Percentiles rank a stretch among this genome's conserved stretches.
Conservation (phyloP, 805 yeast species). For the Candida broadrunensis region DNA sequence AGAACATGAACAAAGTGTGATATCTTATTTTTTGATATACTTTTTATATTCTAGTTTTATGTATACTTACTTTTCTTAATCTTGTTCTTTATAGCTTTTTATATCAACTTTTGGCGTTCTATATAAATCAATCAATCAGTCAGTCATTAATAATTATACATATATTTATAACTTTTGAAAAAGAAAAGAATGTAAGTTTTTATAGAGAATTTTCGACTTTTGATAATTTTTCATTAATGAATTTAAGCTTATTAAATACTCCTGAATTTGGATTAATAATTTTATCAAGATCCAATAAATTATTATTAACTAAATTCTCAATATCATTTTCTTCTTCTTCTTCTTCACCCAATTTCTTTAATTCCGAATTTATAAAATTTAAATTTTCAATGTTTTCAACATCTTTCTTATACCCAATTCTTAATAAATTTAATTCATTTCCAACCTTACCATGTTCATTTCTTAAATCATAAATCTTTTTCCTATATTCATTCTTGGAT, state of each 20-base stretch:
- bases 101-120: not conserved
- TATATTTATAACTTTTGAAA: too few species aligned
- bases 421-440: slow-evolving; percentile 23
- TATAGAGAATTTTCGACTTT: slow-evolving; percentile 11
- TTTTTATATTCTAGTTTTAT: too few species aligned
- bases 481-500: slow-evolving; percentile 28
- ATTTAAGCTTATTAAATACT: slow-evolving; percentile 14
- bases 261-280: slow-evolving; percentile 25
- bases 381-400: slow-evolving; percentile 14
- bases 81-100: too few species aligned
- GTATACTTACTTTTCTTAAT: too few species aligned
- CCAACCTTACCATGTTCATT: slow-evolving; percentile 30
- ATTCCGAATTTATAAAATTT: slow-evolving; percentile 8
- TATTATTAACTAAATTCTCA: slow-evolving; percentile 9
- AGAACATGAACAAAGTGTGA: too few species aligned
- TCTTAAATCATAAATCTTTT: slow-evolving; percentile 26
- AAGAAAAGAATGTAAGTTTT: too few species aligned
- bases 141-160: not conserved
- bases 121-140: not conserved
- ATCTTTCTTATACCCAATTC: slow-evolving; percentile 16
- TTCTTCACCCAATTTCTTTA: slow-evolving; percentile 3
- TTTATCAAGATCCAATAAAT: slow-evolving; percentile 8
- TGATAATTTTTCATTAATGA: slow-evolving; percentile 20
- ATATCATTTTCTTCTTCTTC: slow-evolving; percentile 1
- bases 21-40: too few species aligned